Base-by-base conservation (phyloP, 1,284 basidiomycete genomes). In the Cryptococcus jaspeensis region DNA sequence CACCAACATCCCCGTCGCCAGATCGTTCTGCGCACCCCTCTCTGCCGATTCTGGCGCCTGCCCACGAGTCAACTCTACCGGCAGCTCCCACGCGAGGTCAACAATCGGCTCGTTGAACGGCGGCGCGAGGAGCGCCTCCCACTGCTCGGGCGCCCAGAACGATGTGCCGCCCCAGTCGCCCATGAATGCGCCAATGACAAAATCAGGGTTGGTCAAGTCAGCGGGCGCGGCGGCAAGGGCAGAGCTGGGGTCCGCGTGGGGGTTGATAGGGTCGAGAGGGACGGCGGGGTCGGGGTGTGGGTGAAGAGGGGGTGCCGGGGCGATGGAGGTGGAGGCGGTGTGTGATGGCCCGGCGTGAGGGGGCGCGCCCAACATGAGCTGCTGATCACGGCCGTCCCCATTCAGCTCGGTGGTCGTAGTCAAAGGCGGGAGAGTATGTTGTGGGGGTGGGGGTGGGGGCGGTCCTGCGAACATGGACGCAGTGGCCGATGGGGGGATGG, bases 41-140 rank as follows among this genome's bases (percentile, higher is more conserved):
- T 62, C 55, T 4, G 58, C 51, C 16, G 60, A 62, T 39, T 63
- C 47, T 40, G 25, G 59, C 32, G 11, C 23, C 40, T 63, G 61
- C 20, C 56, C 22, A 8, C 60, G 48, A 12, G 53, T 45, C 12
- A 53, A 1, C 1, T 39, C 16, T 9, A 9, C 28, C 13, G 45
- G 23, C 12, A 61, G 39, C 23, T 63, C 58, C 52, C 58, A 68
- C 16, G 58, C 49, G 16, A 58, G 25, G 8, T 62, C 49, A 36
- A 51, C 22, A 36, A 51, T 51, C 13, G 58, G 54, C 48, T 61
- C 57, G n/a, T 53, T 58, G 52, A 60, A 57, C 2, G 53, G 51
- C 3, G 53, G 57, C n/a, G 53, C 43, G 9, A 54, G 37, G 12
- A 58, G 41, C 18, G 55, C 45, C 52, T 61, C 59, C 59, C 59